Conservation (phyloP, 1,284 basidiomycete genomes). For the Cutaneotrichosporon sp. region DNA sequence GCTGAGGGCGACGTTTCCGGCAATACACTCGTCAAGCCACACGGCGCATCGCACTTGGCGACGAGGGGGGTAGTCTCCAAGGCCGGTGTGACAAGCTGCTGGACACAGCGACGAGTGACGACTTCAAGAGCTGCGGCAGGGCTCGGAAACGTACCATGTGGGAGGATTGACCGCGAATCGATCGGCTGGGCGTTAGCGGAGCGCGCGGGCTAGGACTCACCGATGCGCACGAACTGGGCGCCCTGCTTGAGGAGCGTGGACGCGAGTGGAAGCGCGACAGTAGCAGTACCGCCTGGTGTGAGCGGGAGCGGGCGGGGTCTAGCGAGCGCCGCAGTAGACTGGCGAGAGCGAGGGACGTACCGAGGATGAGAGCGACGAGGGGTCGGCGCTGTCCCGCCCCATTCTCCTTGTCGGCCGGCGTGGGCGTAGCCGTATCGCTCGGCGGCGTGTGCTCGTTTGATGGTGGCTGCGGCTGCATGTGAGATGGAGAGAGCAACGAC, state of each 20-base stretch:
- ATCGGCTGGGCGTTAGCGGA: constrained; percentile 55
- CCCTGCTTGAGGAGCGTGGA: constrained; percentile 26
- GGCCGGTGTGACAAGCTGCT: too few species aligned
- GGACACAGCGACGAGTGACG: too few species aligned
- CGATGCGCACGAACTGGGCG: constrained; percentile 61
- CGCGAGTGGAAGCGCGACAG: constrained; percentile 29
- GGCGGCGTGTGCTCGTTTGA: not conserved
- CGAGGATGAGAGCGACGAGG: constrained; percentile 63
- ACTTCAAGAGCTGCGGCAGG: too few species aligned
- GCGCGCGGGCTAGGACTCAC: constrained; percentile 33
- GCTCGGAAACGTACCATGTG: constrained; percentile 71
- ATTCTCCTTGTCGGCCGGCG: too few species aligned
- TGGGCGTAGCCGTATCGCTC: too few species aligned
- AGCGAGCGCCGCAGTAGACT: too few species aligned
- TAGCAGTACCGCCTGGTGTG: constrained; percentile 36
- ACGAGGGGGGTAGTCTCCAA: too few species aligned
- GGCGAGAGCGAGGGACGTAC: constrained; percentile 51
- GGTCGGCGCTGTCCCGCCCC: too few species aligned
- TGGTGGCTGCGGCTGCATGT: not conserved
- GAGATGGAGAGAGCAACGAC: not conserved
- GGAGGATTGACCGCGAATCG: constrained; percentile 76
- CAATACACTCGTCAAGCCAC: too few species aligned
- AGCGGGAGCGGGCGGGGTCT: not conserved
- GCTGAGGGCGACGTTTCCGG: too few species aligned
- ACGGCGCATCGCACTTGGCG: too few species aligned